Evolutionary conservation across 495 filamentous ascomycete species (phyloP).

Genomic region (Aspergillus nidulans): DNA sequence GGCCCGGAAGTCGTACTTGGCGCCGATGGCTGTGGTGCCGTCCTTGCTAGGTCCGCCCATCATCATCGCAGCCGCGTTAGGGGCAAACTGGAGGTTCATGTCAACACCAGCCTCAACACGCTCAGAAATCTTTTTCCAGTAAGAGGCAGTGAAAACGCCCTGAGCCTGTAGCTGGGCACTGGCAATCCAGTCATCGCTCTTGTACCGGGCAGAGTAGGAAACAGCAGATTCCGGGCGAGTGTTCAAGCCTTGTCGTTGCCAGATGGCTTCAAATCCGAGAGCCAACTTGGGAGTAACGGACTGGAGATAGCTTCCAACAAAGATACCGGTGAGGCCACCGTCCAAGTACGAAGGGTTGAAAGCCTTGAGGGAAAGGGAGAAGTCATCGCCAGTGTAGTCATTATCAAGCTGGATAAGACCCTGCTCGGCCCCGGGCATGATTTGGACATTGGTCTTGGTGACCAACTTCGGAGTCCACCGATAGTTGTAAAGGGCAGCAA

Average conservation of each 20-base stretch:
- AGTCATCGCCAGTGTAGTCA: constrained; percentile 90
- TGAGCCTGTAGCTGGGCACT: constrained; percentile 79
- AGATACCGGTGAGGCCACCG: constrained; percentile 88
- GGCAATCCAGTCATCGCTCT: constrained; percentile 83
- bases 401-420: constrained; percentile 87
- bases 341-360: constrained; percentile 92
- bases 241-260: constrained; percentile 76
- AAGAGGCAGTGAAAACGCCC: constrained; percentile 83
- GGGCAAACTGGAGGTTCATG: constrained; percentile 80
- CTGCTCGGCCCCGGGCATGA: constrained; percentile 59
- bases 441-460: constrained; percentile 79
- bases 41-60: constrained; percentile 72
- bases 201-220: constrained; percentile 88
- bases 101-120: constrained; percentile 95
- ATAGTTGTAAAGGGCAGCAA: constrained; percentile 84
- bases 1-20: constrained; percentile 96
- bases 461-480: constrained; percentile 72
- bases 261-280: constrained; percentile 86
- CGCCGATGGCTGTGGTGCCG: constrained; percentile 83
- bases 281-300: constrained; percentile 83
- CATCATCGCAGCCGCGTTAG: constrained; percentile 57
- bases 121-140: constrained; percentile 92
- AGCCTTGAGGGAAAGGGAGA: constrained; percentile 83
- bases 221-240: constrained; percentile 78
- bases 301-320: constrained; percentile 92